Evolutionary conservation across 73 alveolate genomes (phyloP).

Genomic region (Diophrys appendiculata): DNA sequence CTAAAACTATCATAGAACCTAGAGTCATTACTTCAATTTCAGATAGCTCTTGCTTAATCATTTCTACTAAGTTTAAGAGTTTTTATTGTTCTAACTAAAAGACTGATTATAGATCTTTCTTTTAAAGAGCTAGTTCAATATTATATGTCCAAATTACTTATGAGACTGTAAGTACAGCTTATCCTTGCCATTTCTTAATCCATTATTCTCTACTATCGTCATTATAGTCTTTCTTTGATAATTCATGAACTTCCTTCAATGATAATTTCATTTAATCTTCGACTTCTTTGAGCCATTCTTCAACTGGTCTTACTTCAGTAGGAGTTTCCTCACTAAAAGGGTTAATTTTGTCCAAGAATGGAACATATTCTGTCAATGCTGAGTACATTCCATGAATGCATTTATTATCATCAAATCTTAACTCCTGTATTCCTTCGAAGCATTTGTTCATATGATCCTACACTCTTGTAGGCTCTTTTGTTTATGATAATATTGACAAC

Average conservation of each 20-base stretch:
- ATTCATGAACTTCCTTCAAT: constrained; percentile 30
- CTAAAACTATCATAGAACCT: constrained; percentile 95
- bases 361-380: constrained; percentile 80
- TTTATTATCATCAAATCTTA: constrained; percentile 55
- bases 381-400: constrained; percentile 56
- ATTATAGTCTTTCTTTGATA: constrained; percentile 32
- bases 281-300: constrained; percentile 67
- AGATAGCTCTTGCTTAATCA: constrained; percentile 44
- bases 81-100: constrained; percentile 28
- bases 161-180: constrained; percentile 48
- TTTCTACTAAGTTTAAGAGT: constrained; percentile 48
- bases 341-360: constrained; percentile 57
- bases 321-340: constrained; percentile 75
- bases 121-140: constrained; percentile 46
- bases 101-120: constrained; percentile 13
- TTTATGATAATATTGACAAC: constrained; percentile 69
- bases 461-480: constrained; percentile 82
- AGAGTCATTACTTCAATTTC: constrained; percentile 69
- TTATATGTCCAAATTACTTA: constrained; percentile 61
- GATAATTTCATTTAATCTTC: constrained; percentile 60
- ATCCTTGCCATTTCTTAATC: constrained; percentile 50
- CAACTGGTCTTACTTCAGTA: constrained; percentile 68
- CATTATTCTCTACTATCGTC: constrained; percentile 35
- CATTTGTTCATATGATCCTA: constrained; percentile 79
- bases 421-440: constrained; percentile 79